phyloP scores from a whole-genome alignment of 345 rosid genomes.

The Adansonia digitata region DNA sequence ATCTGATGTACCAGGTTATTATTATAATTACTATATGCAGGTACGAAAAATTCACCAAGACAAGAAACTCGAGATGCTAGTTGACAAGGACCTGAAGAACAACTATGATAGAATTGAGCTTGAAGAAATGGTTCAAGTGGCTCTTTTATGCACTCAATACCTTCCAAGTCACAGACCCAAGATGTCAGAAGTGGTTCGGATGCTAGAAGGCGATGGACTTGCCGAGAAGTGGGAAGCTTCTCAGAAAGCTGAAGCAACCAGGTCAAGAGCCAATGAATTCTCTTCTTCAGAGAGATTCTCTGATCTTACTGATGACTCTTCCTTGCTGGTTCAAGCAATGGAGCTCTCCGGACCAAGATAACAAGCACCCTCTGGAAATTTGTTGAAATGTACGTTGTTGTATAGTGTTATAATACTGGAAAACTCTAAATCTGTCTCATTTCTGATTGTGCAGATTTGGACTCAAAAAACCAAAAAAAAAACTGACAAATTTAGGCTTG shows the following conservation, averaged over 20 bases:
- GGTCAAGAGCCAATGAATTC: slow-evolving; percentile 61
- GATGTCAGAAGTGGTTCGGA: slow-evolving; percentile 93
- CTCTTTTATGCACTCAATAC: slow-evolving; percentile 79
- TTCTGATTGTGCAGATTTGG: slow-evolving; percentile 35
- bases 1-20: neutral
- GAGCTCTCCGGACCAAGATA: slow-evolving; percentile 96
- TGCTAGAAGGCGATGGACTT: slow-evolving; percentile 95
- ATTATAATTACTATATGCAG: slow-evolving; percentile 29
- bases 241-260: slow-evolving; percentile 61
- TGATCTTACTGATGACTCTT: slow-evolving; percentile 86
- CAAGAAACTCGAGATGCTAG: slow-evolving; percentile 75
- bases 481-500: slow-evolving; percentile 27
- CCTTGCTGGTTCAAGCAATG: slow-evolving; percentile 75
- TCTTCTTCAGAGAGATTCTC: slow-evolving; percentile 73
- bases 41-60: slow-evolving; percentile 84
- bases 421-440: slow-evolving; percentile 20
- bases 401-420: slow-evolving; percentile 23
- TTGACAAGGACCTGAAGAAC: slow-evolving; percentile 77
- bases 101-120: slow-evolving; percentile 67
- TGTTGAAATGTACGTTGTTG: slow-evolving; percentile 20
- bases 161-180: slow-evolving; percentile 79
- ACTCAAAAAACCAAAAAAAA: neutral
- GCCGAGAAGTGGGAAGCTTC: slow-evolving; percentile 98
- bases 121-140: slow-evolving; percentile 85
- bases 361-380: slow-evolving; percentile 22